phyloP scores from a whole-genome alignment of 441 rosid species.

The Monsonia emarginata region DNA sequence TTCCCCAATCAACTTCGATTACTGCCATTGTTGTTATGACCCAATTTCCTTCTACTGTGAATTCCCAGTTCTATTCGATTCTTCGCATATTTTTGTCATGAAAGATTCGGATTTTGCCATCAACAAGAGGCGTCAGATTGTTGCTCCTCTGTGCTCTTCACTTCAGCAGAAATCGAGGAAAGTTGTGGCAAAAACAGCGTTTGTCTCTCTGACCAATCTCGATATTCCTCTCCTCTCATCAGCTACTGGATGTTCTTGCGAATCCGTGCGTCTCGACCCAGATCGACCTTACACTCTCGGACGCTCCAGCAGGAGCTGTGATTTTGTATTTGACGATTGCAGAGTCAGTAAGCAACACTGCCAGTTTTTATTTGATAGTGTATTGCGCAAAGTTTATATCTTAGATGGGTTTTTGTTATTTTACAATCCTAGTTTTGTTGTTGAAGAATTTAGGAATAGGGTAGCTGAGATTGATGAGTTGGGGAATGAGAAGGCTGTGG shows the following conservation, averaged over 20 bases:
- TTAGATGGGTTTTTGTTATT: constrained; percentile 34
- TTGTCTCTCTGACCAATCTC: constrained; percentile 32
- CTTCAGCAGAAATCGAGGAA: constrained; percentile 25
- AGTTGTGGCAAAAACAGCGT: constrained; percentile 26
- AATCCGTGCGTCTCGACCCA: constrained; percentile 37
- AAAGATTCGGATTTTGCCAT: constrained; percentile 13
- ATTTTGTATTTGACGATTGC: constrained; percentile 36
- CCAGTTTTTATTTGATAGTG: constrained; percentile 51
- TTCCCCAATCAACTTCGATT: background rate
- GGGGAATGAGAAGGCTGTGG: constrained; percentile 25
- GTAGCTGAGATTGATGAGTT: constrained; percentile 22
- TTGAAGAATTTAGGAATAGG: constrained; percentile 37
- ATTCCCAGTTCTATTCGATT: background rate
- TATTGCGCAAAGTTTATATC: constrained; percentile 39
- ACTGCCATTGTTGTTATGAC: background rate
- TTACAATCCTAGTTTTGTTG: constrained; percentile 16
- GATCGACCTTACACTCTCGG: constrained; percentile 59
- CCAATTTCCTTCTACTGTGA: background rate
- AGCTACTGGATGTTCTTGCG: constrained; percentile 33
- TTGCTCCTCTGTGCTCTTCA: background rate
- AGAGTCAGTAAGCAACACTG: constrained; percentile 65
- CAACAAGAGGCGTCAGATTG: constrained; percentile 7
- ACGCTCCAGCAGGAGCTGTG: constrained; percentile 35
- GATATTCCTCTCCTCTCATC: constrained; percentile 47
- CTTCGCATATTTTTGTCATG: constrained; percentile 10